phyloP scores from a whole-genome alignment of 495 filamentous ascomycete genomes.

The Aspergillus avenaceus region DNA sequence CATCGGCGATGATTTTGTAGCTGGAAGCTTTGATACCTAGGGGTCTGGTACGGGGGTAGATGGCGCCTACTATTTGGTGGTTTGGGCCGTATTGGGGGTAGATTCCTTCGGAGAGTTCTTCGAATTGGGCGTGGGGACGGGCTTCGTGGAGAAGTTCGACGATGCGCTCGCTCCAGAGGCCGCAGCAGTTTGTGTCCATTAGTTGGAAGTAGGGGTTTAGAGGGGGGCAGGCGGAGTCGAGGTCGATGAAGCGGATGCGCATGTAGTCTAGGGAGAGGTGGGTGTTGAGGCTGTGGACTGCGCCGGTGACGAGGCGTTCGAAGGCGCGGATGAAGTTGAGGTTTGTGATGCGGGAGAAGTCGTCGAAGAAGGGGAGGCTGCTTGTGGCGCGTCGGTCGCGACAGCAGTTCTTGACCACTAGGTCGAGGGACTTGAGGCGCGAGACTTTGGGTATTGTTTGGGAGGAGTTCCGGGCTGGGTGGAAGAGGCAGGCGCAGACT shows the following conservation, averaged over 20 bases:
- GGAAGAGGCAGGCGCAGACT: conserved; percentile 58
- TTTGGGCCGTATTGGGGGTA: conserved; percentile 28
- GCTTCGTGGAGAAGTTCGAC: conserved; percentile 48
- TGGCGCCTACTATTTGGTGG: conserved; percentile 24
- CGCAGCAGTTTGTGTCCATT: conserved; percentile 51
- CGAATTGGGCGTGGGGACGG: conserved; percentile 51
- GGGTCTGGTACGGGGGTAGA: conserved; percentile 28
- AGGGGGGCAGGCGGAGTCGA: conserved; percentile 50
- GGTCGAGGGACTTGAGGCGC: conserved; percentile 57
- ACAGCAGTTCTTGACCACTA: conserved; percentile 68
- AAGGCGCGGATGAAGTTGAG: conserved; percentile 64
- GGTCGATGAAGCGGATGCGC: conserved; percentile 67
- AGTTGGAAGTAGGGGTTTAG: conserved; percentile 67
- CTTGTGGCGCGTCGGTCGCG: conserved; percentile 39
- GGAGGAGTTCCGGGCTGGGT: conserved; percentile 35
- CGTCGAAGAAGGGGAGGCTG: conserved; percentile 27
- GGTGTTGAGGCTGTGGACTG: conserved; percentile 51
- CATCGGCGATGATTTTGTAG: conserved; percentile 35
- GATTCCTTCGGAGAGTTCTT: conserved; percentile 55
- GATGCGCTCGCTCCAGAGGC: conserved; percentile 66
- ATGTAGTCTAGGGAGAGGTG: conserved; percentile 53
- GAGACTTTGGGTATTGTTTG: conserved; percentile 19
- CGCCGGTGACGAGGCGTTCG: conserved; percentile 57
- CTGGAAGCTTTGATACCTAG: conserved; percentile 26
- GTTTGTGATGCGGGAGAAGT: conserved; percentile 63